phyloP scores from a whole-genome alignment of 2,329 filamentous ascomycete genomes.

The Diplodia intermedia region DNA sequence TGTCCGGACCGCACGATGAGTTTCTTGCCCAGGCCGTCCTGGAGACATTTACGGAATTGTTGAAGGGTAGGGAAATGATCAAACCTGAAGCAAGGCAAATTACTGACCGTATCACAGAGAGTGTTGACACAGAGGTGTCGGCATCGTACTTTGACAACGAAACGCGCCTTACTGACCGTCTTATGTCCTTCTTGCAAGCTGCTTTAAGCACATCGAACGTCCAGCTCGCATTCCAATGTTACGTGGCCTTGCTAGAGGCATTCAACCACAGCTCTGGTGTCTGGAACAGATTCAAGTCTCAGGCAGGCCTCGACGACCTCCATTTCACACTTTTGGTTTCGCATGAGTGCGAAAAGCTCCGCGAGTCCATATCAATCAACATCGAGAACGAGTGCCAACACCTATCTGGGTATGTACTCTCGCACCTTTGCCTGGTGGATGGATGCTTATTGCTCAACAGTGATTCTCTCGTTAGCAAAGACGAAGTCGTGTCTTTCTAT shows the following conservation, averaged over 20 bases:
- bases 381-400: conserved; percentile 46
- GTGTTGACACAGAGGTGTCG: conserved; percentile 43
- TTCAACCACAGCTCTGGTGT: conserved; percentile 45
- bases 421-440: neutral
- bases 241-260: conserved; percentile 46
- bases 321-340: conserved; percentile 44
- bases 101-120: conserved; percentile 38
- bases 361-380: conserved; percentile 40
- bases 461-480: conserved; percentile 35
- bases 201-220: conserved; percentile 36
- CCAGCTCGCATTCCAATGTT: conserved; percentile 36
- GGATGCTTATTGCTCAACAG: neutral
- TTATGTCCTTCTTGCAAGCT: conserved; percentile 37
- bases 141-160: conserved; percentile 45
- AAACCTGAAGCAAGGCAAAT: neutral
- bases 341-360: conserved; percentile 36
- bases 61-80: conserved; percentile 42
- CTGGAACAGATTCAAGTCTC: conserved; percentile 45
- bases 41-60: conserved; percentile 42
- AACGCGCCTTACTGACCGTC: conserved; percentile 41
- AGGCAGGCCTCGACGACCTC: conserved; percentile 38
- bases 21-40: conserved; percentile 43
- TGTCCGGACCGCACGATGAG: conserved; percentile 38
- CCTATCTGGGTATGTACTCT: conserved; percentile 12
- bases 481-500: conserved; percentile 45